Evolutionary conservation across 768 basidiomycete genomes (phyloP), one percentile per base, ranked within the genome.

Genomic region (Scleroderma bovista): DNA sequence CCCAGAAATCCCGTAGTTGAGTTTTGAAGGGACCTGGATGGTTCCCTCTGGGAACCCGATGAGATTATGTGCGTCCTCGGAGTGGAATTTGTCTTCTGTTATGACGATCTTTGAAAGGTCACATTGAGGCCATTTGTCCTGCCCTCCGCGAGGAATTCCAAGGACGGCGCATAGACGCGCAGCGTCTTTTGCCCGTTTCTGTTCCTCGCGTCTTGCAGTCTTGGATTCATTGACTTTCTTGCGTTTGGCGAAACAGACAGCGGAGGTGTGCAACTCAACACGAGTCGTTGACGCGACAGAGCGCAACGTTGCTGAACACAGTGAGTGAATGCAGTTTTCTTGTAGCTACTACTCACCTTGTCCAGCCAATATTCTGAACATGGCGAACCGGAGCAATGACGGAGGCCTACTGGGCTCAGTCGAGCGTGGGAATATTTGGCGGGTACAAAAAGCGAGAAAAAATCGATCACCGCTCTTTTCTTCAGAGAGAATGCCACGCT

Each of bases 161-260:
- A 93, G 78, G 15, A 94, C 76, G 50, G 87, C 80, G 57, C 88
- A 83, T 15, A 68, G 53, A 86, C 77, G 41, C 69, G 72, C 47
- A 63, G 74, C 26, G 59, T 72, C 37, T 66, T 68, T 19, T 67
- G 72, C 44, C 59, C 60, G 50, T 66, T 64, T 53, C 52, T 59
- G 47, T 69, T 72, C 56, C 75, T 72, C 31, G 70, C 72, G 52
- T 75, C 75, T 53, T 75, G 72, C 52, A 67, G 71, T 43, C 72
- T 62, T 67, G 75, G 80, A 54, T 69, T 39, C 69, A 64, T 37
- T 62, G 66, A 29, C 67, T 69, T 23, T 71, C 61, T 41, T 69
- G 63, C 50, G 69, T 57, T 59, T 67, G 55, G 63, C 70, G 59
- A 50, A 65, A 65, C 55, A 61, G 67, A 71, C 54, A 33, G 70